Evolutionary conservation across 2,329 filamentous ascomycete species (phyloP).

Genomic region (Diplodia intermedia): DNA sequence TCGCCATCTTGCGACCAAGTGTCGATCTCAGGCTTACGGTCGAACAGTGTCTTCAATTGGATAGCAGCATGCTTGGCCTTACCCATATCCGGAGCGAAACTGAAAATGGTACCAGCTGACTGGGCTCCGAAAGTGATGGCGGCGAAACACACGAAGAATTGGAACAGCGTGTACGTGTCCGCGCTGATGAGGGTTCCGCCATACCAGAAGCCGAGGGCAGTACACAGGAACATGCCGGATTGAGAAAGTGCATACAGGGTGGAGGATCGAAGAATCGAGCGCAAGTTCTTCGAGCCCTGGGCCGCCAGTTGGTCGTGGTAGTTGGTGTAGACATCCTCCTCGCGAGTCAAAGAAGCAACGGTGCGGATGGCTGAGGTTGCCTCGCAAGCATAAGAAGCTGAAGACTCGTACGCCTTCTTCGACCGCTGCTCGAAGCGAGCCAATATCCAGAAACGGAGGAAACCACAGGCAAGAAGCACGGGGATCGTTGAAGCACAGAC

Average conservation of each 20-base stretch:
- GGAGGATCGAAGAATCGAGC: conserved; percentile 78
- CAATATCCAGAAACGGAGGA: conserved; percentile 85
- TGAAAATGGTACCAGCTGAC: conserved; percentile 88
- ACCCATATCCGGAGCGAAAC: conserved; percentile 89
- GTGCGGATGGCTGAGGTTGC: conserved; percentile 93
- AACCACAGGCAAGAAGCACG: conserved; percentile 79
- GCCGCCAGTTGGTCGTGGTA: conserved; percentile 72
- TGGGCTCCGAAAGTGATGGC: conserved; percentile 90
- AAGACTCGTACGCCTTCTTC: conserved; percentile 79
- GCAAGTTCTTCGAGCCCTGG: conserved; percentile 72
- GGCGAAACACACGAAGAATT: conserved; percentile 92
- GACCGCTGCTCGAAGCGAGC: conserved; percentile 79
- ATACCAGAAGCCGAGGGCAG: conserved; percentile 90
- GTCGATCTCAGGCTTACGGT: conserved; percentile 79
- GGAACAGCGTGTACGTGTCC: conserved; percentile 75
- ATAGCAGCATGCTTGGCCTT: conserved; percentile 85
- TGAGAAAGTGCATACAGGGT: conserved; percentile 83
- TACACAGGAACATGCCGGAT: conserved; percentile 78
- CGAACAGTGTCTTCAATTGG: conserved; percentile 80
- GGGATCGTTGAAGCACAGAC: conserved; percentile 83
- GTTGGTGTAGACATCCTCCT: conserved; percentile 75
- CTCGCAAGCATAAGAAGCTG: conserved; percentile 88
- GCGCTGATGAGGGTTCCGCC: conserved; percentile 77
- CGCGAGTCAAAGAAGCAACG: conserved; percentile 87
- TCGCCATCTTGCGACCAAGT: conserved; percentile 77